Base-by-base conservation (phyloP, 2,329 filamentous ascomycete species). In the Aspergillus sp. region DNA sequence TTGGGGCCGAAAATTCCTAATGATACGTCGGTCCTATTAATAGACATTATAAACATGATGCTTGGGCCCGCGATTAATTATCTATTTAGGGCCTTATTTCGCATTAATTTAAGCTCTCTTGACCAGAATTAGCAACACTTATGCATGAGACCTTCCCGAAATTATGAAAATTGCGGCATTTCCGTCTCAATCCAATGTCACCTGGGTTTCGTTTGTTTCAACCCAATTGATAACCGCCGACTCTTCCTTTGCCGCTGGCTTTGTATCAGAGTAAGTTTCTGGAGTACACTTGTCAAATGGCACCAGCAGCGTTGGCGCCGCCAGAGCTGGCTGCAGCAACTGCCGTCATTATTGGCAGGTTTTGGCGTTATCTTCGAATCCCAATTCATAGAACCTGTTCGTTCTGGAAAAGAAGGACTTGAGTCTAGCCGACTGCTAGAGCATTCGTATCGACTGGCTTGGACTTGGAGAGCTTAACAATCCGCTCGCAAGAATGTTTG, bases 101-200 rank as follows among this genome's bases (percentile, higher is more conserved):
- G n/a, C 48, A 18, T 41, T 12, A 39, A 53, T 26, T 48, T 18
- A 51, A 5, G 48, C 20, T 39, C 36, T 13, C 4, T 7, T 7
- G 12, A 41, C 47, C 58, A 57, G 53, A 61, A 63, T 63, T 63
- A 63, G 59, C 52, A 61, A 55, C 56, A 48, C 12, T 55, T 48
- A 39, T 55, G 50, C 43, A 44, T 45, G 47, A 45, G 39, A 48
- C 48, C 7, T n/a, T 6, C 44, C 38, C 45, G 20, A 30, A 15
- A 32, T 12, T 26, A 5, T 13, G n/a, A 15, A 36, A 42, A 20
- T 15, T 42, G 4, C 26, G 13, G 15, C 42, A 44, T 32, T 32
- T 32, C 43, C 1, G 24, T 26, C 24, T 9, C 7, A 26, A 18
- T 3, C 13, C 15, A 18, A 18, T 3, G 0, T 26, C 7, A 26